Evolutionary conservation across 2,329 filamentous ascomycete genomes (phyloP).

Genomic region (Trichoderma sp.): DNA sequence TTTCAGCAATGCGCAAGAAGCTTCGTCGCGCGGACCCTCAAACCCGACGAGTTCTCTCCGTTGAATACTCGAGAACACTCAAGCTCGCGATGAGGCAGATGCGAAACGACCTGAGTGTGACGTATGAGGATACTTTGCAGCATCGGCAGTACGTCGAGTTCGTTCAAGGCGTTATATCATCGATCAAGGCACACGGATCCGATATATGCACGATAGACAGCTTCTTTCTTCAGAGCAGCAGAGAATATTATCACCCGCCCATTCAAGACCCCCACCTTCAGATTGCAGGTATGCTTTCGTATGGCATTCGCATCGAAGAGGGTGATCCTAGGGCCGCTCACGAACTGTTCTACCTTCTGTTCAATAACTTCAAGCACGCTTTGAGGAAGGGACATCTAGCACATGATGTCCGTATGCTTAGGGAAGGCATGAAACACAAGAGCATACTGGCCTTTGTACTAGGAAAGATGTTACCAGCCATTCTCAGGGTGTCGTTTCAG

Average conservation of each 20-base stretch:
- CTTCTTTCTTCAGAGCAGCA: slow-evolving; percentile 60
- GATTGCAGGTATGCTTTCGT: slow-evolving; percentile 57
- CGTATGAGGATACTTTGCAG: slow-evolving; percentile 42
- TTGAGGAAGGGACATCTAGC: slow-evolving; percentile 53
- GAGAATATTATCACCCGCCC: slow-evolving; percentile 56
- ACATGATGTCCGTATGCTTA: slow-evolving; percentile 51
- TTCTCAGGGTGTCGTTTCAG: slow-evolving; percentile 46
- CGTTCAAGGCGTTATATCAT: slow-evolving; percentile 53
- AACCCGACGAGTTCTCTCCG: slow-evolving; percentile 42
- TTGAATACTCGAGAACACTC: slow-evolving; percentile 49
- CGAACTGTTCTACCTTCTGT: slow-evolving; percentile 59
- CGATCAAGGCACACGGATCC: slow-evolving; percentile 57
- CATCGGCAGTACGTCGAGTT: slow-evolving; percentile 56
- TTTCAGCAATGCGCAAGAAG: slow-evolving; percentile 54
- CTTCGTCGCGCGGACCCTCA: slow-evolving; percentile 46
- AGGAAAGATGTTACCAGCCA: slow-evolving; percentile 57
- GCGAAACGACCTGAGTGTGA: slow-evolving; percentile 50
- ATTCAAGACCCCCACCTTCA: slow-evolving; percentile 59
- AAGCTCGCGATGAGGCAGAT: slow-evolving; percentile 57
- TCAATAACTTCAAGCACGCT: slow-evolving; percentile 60
- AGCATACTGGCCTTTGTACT: slow-evolving; percentile 53
- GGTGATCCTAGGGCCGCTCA: slow-evolving; percentile 51
- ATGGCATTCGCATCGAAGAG: slow-evolving; percentile 57
- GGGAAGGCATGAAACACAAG: slow-evolving; percentile 51
- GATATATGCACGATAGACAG: slow-evolving; percentile 57